Conservation (phyloP, 257 asterid genomes). For the Nicotiana tomentosiformis region DNA sequence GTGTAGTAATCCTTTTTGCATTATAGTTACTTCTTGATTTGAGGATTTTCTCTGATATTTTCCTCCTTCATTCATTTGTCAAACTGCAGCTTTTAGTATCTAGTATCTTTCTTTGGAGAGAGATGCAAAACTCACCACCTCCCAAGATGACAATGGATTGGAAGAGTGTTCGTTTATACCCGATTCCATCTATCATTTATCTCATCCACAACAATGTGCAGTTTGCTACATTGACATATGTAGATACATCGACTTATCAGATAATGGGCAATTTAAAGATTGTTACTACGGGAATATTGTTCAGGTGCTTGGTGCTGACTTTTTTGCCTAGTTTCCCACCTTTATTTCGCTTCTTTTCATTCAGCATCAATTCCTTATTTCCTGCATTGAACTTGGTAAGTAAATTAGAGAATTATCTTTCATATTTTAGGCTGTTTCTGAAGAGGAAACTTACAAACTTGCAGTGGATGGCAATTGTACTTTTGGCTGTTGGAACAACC, state of each 20-base stretch:
- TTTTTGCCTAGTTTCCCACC: background rate
- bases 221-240: conserved; percentile 93
- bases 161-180: conserved; percentile 69
- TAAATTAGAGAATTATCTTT: conserved; percentile 22
- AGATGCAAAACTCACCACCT: conserved; percentile 49
- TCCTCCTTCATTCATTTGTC: conserved; percentile 8
- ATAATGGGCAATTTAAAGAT: conserved; percentile 96
- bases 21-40: background rate
- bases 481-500: conserved; percentile 93
- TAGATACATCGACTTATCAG: conserved; percentile 92
- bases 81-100: conserved; percentile 80
- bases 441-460: conserved; percentile 92
- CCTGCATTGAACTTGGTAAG: background rate
- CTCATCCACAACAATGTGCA: conserved; percentile 96
- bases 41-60: background rate
- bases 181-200: conserved; percentile 90
- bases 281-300: conserved; percentile 85
- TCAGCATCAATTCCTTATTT: background rate
- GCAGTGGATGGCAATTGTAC: conserved; percentile 94
- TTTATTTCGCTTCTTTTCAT: background rate
- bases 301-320: conserved; percentile 49
- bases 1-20: background rate
- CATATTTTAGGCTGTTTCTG: conserved; percentile 78
- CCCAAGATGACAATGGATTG: conserved; percentile 93
- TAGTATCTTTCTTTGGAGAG: conserved; percentile 76